Evolutionary conservation across 331 rosid species (phyloP), one percentile per base, ranked within the genome.

Genomic region (Cucumis variabilis): DNA sequence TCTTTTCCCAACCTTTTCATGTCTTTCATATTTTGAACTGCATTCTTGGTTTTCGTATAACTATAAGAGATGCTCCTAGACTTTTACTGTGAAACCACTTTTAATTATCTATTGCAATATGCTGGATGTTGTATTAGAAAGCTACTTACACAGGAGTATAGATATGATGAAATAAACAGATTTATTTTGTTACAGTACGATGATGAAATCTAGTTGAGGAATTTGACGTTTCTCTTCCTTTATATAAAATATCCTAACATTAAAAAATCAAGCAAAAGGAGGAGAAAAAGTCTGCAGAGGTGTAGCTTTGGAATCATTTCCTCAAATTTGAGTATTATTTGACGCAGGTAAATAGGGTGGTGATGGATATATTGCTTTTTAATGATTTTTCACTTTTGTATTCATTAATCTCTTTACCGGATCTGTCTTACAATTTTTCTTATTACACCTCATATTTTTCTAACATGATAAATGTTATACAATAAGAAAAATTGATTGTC

Each of bases 311-410:
- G 80, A 74, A 28, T 74, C 23, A 41, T 74, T 41, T 2, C 17
- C 80, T 74, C 17, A 21, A 83, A 87, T 65, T 79, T 58, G 63
- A 51, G 25, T 87, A 74, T 69, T 86, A 84, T 78, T 77, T 84
- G 51, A 77, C 88, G 89, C 93, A 96, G 99, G 98, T 85, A 90
- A 95, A 71, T 92, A 3, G 3, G 95, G 2, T 37, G 44, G 44
- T 37, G 44, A 37, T 37, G 44, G 44, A 37, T 37, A 37, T 37
- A 37, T 37, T 37, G 7, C 44, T 30, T 30, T 37, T 3, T 3
- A 37, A 7, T 37, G 44, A 37, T 37, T 37, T 37, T 6, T 37
- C 44, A 37, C 44, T 37, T 37, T 37, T 37, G 44, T 37, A n/a
- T n/a, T n/a, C n/a, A n/a, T n/a, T n/a, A n/a, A n/a, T n/a, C n/a